Base-by-base conservation (phyloP, 148 eudicot species). In the Heliosperma pusillum region DNA sequence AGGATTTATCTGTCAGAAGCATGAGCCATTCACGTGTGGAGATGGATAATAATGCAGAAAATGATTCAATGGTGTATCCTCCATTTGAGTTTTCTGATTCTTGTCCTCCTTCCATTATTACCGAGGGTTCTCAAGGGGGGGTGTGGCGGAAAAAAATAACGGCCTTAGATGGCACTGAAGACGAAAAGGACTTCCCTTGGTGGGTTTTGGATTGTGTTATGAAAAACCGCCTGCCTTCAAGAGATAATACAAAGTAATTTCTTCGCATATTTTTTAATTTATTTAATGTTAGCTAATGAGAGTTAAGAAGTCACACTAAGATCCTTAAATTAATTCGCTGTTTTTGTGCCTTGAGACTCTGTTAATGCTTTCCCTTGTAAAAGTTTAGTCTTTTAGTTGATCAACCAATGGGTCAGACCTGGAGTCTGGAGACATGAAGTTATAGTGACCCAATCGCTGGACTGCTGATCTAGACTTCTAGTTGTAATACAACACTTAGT, bases 191-290 rank as follows among this genome's bases (percentile, higher is more conserved):
- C 74, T 88, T 96, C 67, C 99, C 99, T 1, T 89, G 78, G 90
- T 96, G 99, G 99, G 91, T 93, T 82, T 79, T 96, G 82, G 99
- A 96, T 75, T 96, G 97, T 78, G 92, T 92, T 60, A 66, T 92
- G 81, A 87, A 89, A 79, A 92, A 96, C 79, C 96, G 93, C 59
- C 86, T 96, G 58, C 99, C 99, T 80, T 93, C 97, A 10, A 83
- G 99, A 83, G 99, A 96, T 74, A 87, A 92, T 87, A 89, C 91
- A 87, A 96, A 96, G 99, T 92, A 92, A 89, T 61, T 59, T 73
- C 72, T 76, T 25, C 15, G 29, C 58, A 2, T 50, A 67, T 13
- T 33, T 30, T 10, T 13, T 15, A 33, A 24, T 56, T 79, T 76
- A 42, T 56, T 57, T 19, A n/a, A 58, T 59, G 20, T 66, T 78